phyloP scores from a whole-genome alignment of 2,329 filamentous ascomycete species.

The Purpureocillium takamizusanense region DNA sequence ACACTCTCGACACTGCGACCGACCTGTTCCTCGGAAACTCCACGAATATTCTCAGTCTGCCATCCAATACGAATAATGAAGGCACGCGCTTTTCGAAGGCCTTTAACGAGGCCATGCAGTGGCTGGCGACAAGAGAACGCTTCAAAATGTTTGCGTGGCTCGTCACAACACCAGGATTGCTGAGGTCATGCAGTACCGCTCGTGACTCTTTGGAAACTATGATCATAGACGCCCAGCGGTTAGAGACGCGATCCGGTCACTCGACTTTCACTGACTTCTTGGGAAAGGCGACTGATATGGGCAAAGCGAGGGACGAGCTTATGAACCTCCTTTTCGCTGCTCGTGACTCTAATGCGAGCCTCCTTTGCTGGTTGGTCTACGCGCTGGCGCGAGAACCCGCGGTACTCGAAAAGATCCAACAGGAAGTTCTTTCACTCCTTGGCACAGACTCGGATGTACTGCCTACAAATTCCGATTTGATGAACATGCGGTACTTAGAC shows the following conservation, averaged over 20 bases:
- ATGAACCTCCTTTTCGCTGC: no score
- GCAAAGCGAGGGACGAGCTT: no score
- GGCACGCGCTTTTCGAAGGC: no score
- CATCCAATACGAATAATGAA: no score
- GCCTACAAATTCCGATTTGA: constrained; percentile 1
- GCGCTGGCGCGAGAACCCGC: constrained; percentile 3
- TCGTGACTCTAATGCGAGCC: no score
- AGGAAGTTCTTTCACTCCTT: constrained; percentile 1
- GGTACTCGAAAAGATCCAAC: constrained; percentile 1
- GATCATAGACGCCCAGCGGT: constrained; percentile 2
- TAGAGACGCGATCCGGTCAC: neutral
- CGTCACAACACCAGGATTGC: constrained; percentile 1
- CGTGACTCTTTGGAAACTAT: constrained; percentile 5
- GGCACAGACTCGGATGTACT: neutral
- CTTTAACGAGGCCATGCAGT: neutral
- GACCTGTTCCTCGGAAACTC: no score
- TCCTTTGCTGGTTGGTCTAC: constrained; percentile 5
- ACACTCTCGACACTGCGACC: no score
- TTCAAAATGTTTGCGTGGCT: constrained; percentile 6
- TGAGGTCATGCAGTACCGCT: neutral
- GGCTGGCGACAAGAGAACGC: constrained; percentile 3
- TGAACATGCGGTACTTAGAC: constrained; percentile 3
- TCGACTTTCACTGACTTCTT: neutral
- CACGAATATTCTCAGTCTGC: no score
- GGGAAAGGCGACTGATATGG: no score